Evolutionary conservation across 768 basidiomycete species (phyloP).

Genomic region (Pleurotus platypus): DNA sequence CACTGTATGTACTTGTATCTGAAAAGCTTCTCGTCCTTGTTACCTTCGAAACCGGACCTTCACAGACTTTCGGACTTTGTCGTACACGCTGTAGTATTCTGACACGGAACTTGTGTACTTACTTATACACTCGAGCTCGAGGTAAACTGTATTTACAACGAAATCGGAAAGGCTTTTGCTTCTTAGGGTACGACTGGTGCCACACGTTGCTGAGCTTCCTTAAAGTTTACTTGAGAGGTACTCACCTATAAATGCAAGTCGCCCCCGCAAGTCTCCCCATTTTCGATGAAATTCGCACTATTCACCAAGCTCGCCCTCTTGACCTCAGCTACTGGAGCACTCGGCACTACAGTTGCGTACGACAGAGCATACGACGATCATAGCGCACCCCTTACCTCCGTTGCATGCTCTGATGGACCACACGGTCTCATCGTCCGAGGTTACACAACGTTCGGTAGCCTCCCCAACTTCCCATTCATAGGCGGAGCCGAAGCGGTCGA

Average conservation of each 20-base stretch:
- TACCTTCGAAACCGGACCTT: too few species aligned
- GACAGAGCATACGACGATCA: conserved; percentile 39
- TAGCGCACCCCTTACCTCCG: conserved; percentile 25
- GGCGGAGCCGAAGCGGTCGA: conserved; percentile 36
- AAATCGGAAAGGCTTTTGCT: too few species aligned
- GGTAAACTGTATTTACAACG: too few species aligned
- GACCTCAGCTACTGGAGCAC: background rate
- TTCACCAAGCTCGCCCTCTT: background rate
- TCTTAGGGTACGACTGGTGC: too few species aligned
- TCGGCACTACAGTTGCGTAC: conserved; percentile 22
- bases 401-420: conserved; percentile 46
- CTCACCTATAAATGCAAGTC: background rate
- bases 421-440: conserved; percentile 37
- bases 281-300: background rate
- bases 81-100: too few species aligned
- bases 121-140: too few species aligned
- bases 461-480: conserved; percentile 44
- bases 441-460: conserved; percentile 33
- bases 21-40: too few species aligned
- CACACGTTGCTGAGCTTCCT: background rate
- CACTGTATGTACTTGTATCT: too few species aligned
- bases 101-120: too few species aligned
- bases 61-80: too few species aligned
- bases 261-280: background rate
- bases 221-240: background rate